Conservation (phyloP, 495 filamentous ascomycete species). For the Aspergillus carlsbadensis region DNA sequence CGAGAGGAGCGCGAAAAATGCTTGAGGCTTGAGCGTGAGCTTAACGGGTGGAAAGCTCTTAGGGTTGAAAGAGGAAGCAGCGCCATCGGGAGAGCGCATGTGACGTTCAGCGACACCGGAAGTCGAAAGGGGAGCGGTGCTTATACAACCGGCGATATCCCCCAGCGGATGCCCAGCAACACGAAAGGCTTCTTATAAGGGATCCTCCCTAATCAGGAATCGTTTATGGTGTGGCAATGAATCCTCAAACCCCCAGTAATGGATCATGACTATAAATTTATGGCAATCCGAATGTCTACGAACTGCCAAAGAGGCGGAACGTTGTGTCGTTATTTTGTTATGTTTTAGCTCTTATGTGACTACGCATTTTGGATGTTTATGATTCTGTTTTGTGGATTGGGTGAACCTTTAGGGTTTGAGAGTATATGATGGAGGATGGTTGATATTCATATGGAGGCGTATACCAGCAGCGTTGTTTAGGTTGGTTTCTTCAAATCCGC, state of each 20-base stretch:
- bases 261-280: conserved; percentile 23
- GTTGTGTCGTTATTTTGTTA: conserved; percentile 12
- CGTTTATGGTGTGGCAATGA: background rate
- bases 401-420: background rate
- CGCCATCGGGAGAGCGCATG: conserved; percentile 31
- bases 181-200: conserved; percentile 50
- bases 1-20: conserved; percentile 85
- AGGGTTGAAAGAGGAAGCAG: conserved; percentile 57
- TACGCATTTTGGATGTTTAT: conserved; percentile 14
- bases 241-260: background rate
- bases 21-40: conserved; percentile 79
- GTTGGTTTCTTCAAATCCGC: background rate
- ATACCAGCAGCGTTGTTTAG: conserved; percentile 6
- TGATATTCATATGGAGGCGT: conserved; percentile 9
- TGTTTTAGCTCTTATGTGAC: conserved; percentile 17
- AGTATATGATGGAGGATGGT: conserved; percentile 4
- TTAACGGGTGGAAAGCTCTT: conserved; percentile 80
- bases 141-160: conserved; percentile 37
- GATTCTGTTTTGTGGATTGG: conserved; percentile 4
- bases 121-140: conserved; percentile 41
- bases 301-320: conserved; percentile 6
- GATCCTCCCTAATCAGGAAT: conserved; percentile 21
- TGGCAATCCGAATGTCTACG: conserved; percentile 18
- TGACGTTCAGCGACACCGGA: conserved; percentile 40
- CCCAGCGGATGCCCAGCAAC: conserved; percentile 48